Base-by-base conservation (phyloP, 208 protist genomes). In the Leishmania lainsoni region DNA sequence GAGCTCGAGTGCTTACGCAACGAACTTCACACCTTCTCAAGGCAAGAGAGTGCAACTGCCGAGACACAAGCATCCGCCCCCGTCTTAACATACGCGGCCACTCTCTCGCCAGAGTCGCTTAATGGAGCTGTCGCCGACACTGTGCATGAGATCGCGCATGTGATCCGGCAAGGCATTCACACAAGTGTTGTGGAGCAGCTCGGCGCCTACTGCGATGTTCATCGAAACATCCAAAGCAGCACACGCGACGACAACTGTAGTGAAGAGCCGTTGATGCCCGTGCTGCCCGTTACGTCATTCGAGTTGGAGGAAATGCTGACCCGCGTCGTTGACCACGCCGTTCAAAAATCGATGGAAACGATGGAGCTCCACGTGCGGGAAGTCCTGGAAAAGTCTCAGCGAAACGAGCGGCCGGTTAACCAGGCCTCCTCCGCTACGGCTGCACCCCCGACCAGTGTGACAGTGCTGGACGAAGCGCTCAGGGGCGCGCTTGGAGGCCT, bases 231-330 rank as follows among this genome's bases (percentile, higher is more conserved):
- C 51, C 54, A 65, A 3, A 69, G 26, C 5, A 35, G 73, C 69
- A 58, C 26, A 52, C 29, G 63, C 58, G 71, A 77, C 12, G 63
- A 63, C 39, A 35, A 32, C 3, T 9, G 26, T 29, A 63, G 20
- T 22, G 56, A 52, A 0, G 72, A 75, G 73, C 70, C 78, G 45
- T 79, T 78, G 52, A 54, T 79, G 78, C 82, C 81, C 48, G 32
- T 85, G 61, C 71, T 85, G 63, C 81, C 82, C 16, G 82, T 86
- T 1, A 86, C 82, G 1, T 86, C 82, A 0, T 82, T 86, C n/a
- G 82, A 86, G 74, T 26, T 86, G 66, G 82, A 86, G 72, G 82
- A 86, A 72, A 86, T 86, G 77, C 56, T 86, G 39, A 76, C 78
- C 8, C 82, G 82, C 20, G 71, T 76, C 35, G 82, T 86, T 1